phyloP scores from a whole-genome alignment of 306 rosid genomes.

The Vigna mungo region DNA sequence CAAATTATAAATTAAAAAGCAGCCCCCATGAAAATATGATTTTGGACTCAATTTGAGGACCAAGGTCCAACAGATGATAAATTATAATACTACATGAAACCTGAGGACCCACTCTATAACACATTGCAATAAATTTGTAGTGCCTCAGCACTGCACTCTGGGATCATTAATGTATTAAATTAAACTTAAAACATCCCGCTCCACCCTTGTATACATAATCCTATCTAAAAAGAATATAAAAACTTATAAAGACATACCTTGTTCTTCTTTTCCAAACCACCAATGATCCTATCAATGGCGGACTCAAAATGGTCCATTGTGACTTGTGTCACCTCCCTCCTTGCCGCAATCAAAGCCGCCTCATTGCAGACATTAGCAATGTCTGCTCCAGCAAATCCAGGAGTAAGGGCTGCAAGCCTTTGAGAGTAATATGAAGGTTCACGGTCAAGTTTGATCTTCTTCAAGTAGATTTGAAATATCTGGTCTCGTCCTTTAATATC shows the following conservation, averaged over 20 bases:
- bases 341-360: constrained; percentile 97
- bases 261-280: constrained; percentile 98
- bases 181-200: too few relatives aligned
- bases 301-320: constrained; percentile 86
- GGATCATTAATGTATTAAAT: too few relatives aligned
- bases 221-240: too few relatives aligned
- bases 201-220: too few relatives aligned
- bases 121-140: too few relatives aligned
- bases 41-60: too few relatives aligned
- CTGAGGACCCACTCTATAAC: too few relatives aligned
- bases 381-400: constrained; percentile 99
- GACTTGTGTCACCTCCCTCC: constrained; percentile 64
- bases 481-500: constrained; percentile 93
- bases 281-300: constrained; percentile 92
- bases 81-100: too few relatives aligned
- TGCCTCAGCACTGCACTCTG: too few relatives aligned
- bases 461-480: constrained; percentile 85
- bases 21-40: too few relatives aligned
- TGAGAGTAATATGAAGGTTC: constrained; percentile 86
- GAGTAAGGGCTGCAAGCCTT: constrained; percentile 97
- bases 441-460: constrained; percentile 85
- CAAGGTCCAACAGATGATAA: too few relatives aligned
- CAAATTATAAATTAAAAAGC: too few relatives aligned
- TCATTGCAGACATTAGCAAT: constrained; percentile 98
- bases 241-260: constrained; percentile 61